Evolutionary conservation across 441 rosid species (phyloP), one percentile per base, ranked within the genome.

Genomic region (Euphorbia schlechtendalii): DNA sequence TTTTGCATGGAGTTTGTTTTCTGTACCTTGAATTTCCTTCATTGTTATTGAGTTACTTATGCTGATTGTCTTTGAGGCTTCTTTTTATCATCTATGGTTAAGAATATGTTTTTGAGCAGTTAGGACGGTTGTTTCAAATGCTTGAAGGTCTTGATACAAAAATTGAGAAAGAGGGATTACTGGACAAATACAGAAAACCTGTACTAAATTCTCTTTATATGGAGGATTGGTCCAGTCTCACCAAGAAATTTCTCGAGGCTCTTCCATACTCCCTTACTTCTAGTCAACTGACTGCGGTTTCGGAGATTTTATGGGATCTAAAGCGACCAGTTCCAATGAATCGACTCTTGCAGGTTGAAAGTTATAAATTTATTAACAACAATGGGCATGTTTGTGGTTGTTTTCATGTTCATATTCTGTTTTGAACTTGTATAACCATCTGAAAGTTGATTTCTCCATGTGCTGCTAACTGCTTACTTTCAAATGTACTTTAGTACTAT

Each of bases 291-390:
- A 83, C 76, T 79, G 99, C 96, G 76, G 76, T 79, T 73, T 86
- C 96, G 49, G 96, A 94, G 81, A 94, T 91, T 62, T 86, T 94
- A 76, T 88, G 91, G 94, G 99, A 94, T 85, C 87, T 94, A 28
- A 89, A 85, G 83, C 82, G 80, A 63, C 91, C 86, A 0, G 83
- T 94, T 71, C 98, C 99, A 38, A 91, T 89, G 99, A 91, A 89
- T 79, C 78, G 98, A 72, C 89, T 91, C 71, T 71, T 94, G 87
- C 99, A 91, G 99, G 98, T 90, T 64, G 41, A 69, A 51, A 30
- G 34, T 73, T 69, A 53, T 70, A 53, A n/a, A 25, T 51, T 59
- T 53, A 20, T 53, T 53, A 4, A 14, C 64, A 61, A 4, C 56
- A 28, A 25, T 22, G 8, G 15, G 34, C 20, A 13, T 38, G 54